These are phyloP conservation scores for Clitoria ternatea DNA, from an alignment of 306 rosid genomes.

Conservation along the genomic window DNA sequence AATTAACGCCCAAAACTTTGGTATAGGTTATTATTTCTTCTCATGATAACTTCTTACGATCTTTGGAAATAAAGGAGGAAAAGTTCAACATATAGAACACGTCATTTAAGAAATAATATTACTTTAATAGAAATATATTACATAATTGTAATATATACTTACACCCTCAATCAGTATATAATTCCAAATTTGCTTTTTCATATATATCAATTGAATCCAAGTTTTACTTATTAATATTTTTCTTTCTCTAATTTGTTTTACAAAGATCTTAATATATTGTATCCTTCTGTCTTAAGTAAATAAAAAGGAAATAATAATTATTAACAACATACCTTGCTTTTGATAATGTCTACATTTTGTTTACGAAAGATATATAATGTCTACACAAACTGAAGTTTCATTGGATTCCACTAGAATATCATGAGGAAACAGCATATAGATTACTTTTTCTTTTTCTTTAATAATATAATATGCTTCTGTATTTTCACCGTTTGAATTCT, in stretches of 20 bases:
- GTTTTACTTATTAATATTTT: neutral
- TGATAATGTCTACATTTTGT: constrained; percentile 10
- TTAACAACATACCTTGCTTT: neutral
- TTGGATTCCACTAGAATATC: constrained; percentile 45
- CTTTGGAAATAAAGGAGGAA: neutral
- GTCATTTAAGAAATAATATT: constrained; percentile 4
- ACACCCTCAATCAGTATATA: neutral
- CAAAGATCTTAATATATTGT: neutral
- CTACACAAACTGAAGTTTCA: constrained; percentile 36
- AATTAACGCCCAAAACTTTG: constrained; percentile 35
- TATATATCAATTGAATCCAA: neutral
- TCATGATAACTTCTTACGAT: constrained; percentile 26
- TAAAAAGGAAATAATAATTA: neutral
- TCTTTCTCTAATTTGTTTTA: neutral
- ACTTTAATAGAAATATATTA: no score
- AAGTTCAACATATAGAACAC: neutral
- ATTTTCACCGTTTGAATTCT: constrained; percentile 15
- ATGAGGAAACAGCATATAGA: neutral
- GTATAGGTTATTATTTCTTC: constrained; percentile 33
- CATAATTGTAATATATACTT: neutral
- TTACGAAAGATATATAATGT: no score
- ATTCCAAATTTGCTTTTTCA: neutral
- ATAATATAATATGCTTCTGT: neutral
- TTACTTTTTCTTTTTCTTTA: neutral
- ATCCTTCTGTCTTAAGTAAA: neutral